Evolutionary conservation across 2,329 filamentous ascomycete genomes (phyloP).

Genomic region (Xylaria sp.): DNA sequence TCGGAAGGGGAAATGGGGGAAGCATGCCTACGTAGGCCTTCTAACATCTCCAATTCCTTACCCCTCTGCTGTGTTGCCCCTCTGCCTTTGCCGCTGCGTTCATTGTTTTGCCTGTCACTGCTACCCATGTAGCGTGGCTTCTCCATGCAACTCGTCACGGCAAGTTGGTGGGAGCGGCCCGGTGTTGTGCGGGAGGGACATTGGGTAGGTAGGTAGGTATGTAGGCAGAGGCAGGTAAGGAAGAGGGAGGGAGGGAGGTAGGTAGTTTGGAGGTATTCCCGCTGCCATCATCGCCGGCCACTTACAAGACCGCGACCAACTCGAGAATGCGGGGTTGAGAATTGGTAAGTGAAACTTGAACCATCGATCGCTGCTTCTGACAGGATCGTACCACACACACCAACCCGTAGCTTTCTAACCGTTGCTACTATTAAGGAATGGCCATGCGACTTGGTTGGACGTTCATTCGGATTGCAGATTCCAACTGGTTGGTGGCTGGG

Average conservation of each 20-base stretch:
- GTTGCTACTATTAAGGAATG: not conserved
- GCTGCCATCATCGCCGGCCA: conserved; percentile 25
- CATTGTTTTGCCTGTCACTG: conserved; percentile 8
- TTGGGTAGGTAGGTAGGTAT: not conserved
- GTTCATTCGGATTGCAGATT: not conserved
- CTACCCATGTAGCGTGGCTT: conserved; percentile 14
- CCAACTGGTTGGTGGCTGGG: not conserved
- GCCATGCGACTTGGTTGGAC: not conserved
- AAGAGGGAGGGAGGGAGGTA: not conserved
- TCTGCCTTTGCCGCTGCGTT: conserved; percentile 16
- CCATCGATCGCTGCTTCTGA: conserved; percentile 33
- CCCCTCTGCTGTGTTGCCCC: conserved; percentile 8
- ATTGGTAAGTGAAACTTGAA: conserved; percentile 26
- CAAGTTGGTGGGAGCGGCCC: conserved; percentile 16
- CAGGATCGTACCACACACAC: conserved; percentile 26
- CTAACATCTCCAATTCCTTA: conserved; percentile 24
- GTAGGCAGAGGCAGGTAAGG: not conserved
- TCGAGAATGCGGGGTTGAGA: conserved; percentile 37
- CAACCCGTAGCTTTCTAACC: not conserved
- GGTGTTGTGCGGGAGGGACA: conserved; percentile 4
- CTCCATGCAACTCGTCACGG: conserved; percentile 29
- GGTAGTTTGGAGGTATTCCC: conserved; percentile 36
- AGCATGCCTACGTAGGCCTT: not conserved
- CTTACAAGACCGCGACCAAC: conserved; percentile 36
- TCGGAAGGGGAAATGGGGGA: conserved; percentile 27